Evolutionary conservation across 306 rosid species (phyloP), one percentile per base, ranked within the genome.

Genomic region (Lablab purpureus): DNA sequence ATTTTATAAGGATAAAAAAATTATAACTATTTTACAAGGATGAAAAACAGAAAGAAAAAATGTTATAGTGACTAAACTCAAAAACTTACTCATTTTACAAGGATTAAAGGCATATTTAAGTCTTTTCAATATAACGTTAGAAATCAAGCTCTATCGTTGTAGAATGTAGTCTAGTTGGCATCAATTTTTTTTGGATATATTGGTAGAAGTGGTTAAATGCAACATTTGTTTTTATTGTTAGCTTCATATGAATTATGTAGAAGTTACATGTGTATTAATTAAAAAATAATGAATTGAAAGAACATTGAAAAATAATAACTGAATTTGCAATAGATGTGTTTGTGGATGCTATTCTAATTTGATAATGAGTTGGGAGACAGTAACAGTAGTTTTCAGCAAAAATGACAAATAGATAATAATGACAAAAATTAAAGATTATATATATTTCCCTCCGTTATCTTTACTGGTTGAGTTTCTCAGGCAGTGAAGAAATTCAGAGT

Each of bases 401-500:
- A n/a, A n/a, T 73, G 23, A 40, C 43, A 72, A 63, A 19, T 64
- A 23, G 75, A 55, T 63, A 62, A 80, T 51, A 45, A 37, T 65
- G 45, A 28, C 59, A 32, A 71, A 27, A 27, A 8, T 43, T 19
- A 28, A 58, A 66, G 54, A 74, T 22, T 22, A 4, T 1, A 25
- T 34, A 25, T 28, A 43, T 46, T 22, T 19, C 0, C 17, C n/a
- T n/a, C 28, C 70, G 54, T 10, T 43, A 47, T 47, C 52, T 50
- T 73, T 76, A 55, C 68, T 6, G 21, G 43, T 54, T 36, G 14
- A 50, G 59, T 71, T 62, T 62, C 62, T 60, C 88, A 91, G 98
- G 82, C 75, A 5, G 87, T 83, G 73, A 81, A 83, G 65, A 91
- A 87, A 76, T 78, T 93, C 70, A 90, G 85, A 87, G 90, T 89